phyloP scores from a whole-genome alignment of 192 early-diverging fungal genomes.

The Linnemannia zychae region DNA sequence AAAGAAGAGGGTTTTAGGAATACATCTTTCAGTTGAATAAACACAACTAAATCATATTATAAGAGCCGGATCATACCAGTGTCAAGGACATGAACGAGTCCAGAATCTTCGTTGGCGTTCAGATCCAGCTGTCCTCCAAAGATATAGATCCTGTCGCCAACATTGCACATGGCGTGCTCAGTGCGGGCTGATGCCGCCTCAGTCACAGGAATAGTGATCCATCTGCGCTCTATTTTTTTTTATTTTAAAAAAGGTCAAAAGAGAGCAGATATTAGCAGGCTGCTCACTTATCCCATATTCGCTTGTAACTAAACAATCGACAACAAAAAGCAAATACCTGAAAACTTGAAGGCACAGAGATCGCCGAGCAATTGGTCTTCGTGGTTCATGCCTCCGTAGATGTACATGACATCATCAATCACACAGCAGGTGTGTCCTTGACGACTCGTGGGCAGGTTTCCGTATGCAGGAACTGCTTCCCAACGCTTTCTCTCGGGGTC shows the following conservation, averaged over 20 bases:
- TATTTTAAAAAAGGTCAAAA: background rate
- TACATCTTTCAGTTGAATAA: background rate
- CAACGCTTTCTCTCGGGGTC: constrained; percentile 59
- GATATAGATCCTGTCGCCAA: constrained; percentile 63
- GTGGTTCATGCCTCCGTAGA: constrained; percentile 65
- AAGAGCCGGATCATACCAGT: constrained; percentile 66
- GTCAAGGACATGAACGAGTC: constrained; percentile 59
- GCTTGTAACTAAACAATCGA: background rate
- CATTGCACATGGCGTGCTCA: constrained; percentile 59
- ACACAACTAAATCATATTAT: too few relatives aligned
- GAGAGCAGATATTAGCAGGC: background rate
- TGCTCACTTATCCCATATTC: background rate
- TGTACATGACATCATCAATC: constrained; percentile 65
- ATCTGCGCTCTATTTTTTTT: constrained; percentile 58
- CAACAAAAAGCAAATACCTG: constrained; percentile 34
- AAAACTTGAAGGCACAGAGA: constrained; percentile 65
- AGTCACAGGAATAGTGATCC: constrained; percentile 66
- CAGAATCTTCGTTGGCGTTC: constrained; percentile 61
- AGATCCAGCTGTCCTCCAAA: constrained; percentile 65
- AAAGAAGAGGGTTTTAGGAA: background rate
- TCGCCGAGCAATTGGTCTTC: constrained; percentile 62
- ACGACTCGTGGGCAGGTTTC: constrained; percentile 62
- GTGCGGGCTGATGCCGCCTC: constrained; percentile 59
- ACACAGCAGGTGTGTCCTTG: constrained; percentile 51
- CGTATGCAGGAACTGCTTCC: constrained; percentile 55